Evolutionary conservation across 2,329 filamentous ascomycete species (phyloP).

Genomic region (Colletotrichum higginsianum): DNA sequence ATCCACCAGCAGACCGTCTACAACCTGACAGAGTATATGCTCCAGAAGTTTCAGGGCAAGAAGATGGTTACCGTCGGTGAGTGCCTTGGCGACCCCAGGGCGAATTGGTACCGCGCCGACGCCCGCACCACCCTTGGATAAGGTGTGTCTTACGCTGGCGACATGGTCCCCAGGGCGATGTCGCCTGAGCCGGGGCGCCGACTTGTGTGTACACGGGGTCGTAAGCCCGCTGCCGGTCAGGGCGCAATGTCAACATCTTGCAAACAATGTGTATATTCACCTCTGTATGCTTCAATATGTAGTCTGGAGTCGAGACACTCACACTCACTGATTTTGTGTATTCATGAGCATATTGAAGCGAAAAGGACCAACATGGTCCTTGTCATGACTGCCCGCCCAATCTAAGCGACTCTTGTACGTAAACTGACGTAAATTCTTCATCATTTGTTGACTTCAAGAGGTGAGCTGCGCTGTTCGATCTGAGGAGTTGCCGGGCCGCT

Average conservation of each 20-base stretch:
- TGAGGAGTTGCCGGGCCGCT: constrained; percentile 3
- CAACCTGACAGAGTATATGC: constrained; percentile 56
- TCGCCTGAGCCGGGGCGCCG: not conserved
- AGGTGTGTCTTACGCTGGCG: not conserved
- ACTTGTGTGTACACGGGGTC: too few species aligned
- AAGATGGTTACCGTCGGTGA: constrained; percentile 65
- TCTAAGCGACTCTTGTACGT: not conserved
- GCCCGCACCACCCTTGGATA: constrained; percentile 27
- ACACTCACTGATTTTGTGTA: not conserved
- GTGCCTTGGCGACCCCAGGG: constrained; percentile 62
- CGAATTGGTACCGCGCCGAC: constrained; percentile 62
- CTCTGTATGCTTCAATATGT: not conserved
- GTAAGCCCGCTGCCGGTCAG: too few species aligned
- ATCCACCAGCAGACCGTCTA: constrained; percentile 58
- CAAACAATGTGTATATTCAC: not conserved
- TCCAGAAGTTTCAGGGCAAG: constrained; percentile 53
- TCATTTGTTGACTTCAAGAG: not conserved
- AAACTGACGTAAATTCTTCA: not conserved
- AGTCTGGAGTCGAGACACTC: not conserved
- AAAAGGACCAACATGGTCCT: not conserved
- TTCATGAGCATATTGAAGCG: too few species aligned
- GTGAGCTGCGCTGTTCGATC: not conserved
- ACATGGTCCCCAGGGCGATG: not conserved
- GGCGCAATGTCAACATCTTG: not conserved
- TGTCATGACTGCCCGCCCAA: too few species aligned